Evolutionary conservation across 2,329 filamentous ascomycete genomes (phyloP).

Genomic region (Cladobotryum protrusum): DNA sequence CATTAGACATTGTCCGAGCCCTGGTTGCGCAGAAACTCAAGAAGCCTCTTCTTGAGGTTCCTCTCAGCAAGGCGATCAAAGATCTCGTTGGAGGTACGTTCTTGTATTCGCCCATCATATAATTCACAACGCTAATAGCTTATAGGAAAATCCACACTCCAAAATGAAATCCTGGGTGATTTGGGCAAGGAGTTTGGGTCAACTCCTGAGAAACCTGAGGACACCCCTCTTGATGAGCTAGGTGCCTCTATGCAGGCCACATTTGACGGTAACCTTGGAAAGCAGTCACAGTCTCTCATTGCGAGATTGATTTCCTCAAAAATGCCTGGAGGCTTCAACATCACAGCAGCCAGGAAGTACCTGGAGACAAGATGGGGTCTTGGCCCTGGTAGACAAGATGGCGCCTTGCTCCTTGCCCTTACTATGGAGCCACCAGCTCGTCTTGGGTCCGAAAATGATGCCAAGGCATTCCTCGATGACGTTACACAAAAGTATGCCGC

Average conservation of each 20-base stretch:
- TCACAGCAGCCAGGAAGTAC: conserved; percentile 91
- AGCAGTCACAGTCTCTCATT: conserved; percentile 89
- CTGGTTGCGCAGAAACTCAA: conserved; percentile 97
- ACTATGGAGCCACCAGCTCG: conserved; percentile 89
- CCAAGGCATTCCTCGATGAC: conserved; percentile 86
- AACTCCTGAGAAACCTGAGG: conserved; percentile 96
- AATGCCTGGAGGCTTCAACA: conserved; percentile 99
- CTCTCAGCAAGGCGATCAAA: conserved; percentile 94
- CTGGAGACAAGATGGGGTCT: conserved; percentile 91
- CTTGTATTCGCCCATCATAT: background rate
- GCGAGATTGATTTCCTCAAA: conserved; percentile 95
- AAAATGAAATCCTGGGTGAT: conserved; percentile 97
- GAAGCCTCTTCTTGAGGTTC: conserved; percentile 83
- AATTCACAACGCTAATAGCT: conserved; percentile 9
- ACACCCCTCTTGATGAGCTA: conserved; percentile 91
- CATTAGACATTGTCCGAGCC: conserved; percentile 81
- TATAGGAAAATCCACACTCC: conserved; percentile 90
- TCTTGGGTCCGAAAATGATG: conserved; percentile 82
- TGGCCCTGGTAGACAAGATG: conserved; percentile 80
- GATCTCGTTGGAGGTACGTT: conserved; percentile 89
- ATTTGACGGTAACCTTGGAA: conserved; percentile 97
- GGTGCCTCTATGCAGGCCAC: conserved; percentile 94
- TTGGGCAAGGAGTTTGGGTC: conserved; percentile 97
- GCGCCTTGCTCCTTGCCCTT: conserved; percentile 77
- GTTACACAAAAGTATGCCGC: conserved; percentile 84